Base-by-base conservation (phyloP, 768 basidiomycete genomes). In the Termitomyces sp. region DNA sequence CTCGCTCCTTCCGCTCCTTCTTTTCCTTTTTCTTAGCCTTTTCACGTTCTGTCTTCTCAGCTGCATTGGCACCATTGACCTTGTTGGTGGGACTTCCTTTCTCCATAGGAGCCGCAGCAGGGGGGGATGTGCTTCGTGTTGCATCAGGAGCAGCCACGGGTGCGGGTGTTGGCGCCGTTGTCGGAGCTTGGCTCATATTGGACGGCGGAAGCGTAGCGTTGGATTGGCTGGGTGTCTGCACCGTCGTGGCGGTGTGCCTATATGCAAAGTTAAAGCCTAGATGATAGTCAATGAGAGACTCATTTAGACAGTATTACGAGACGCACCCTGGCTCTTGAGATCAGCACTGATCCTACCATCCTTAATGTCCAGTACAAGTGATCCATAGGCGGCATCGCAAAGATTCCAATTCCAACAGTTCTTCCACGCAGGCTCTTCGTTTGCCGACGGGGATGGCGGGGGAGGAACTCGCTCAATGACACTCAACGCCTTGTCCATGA, bases 351-450 rank as follows among this genome's bases (percentile, higher is more conserved):
- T 84, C 50, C 95, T 79, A 7, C 96, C 94, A 58, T 98, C 95
- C 64, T 89, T 89, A 65, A 98, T 75, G 63, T 97, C 94, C 46
- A 99, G 75, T 1, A 97, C 76, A 34, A 99, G 80, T 12, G 85
- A 86, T 1, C 97, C 96, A 60, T 88, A 97, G 2, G 94, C 91
- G 6, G 96, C 96, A 64, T 99, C 97, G 62, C 94, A 94, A 44
- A 98, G 75, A 66, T 98, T 96, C 96, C 96, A 97, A 69, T 97
- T 94, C 96, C 96, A 98, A 69, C 92, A 94, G 70, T 97, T 98
- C 73, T 98, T 99, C 97, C 97, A 99, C 0, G 92, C 87, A 3
- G 88, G 86, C 65, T 98, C 94, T 70, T 99, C 96, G 1, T 81
- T 76, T 8, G 80, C 77, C 0, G 76, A 78, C 5, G 80, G 77